Conservation (phyloP, 768 basidiomycete genomes). For the button mushroom (Agaricus bisporus) region DNA sequence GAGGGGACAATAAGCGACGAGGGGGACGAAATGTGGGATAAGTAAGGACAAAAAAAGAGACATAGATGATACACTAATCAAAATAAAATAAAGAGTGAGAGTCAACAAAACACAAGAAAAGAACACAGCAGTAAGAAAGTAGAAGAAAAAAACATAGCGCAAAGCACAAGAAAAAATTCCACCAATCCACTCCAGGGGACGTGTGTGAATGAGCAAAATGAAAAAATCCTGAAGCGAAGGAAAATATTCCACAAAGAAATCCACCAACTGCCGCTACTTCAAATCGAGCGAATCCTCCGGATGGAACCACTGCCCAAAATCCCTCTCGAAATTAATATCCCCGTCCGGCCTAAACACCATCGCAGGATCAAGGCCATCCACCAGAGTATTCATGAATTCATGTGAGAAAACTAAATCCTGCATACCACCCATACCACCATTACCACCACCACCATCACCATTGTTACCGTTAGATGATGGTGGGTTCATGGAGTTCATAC, state of each 20-base stretch:
- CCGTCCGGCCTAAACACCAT: slow-evolving; percentile 29
- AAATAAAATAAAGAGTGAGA: slow-evolving; percentile 12
- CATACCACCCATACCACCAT: slow-evolving; percentile 8
- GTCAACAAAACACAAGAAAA: not conserved
- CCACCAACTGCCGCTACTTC: slow-evolving; percentile 18
- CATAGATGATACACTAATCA: slow-evolving; percentile 10
- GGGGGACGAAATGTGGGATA: not conserved
- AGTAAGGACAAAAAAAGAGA: not conserved
- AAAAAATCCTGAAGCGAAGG: not conserved
- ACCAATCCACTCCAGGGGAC: slow-evolving; percentile 9
- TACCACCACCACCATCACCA: not conserved
- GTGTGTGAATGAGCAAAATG: slow-evolving; percentile 1
- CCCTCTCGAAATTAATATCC: slow-evolving; percentile 62
- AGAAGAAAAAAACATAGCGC: not conserved
- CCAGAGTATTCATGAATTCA: slow-evolving; percentile 13
- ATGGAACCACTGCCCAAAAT: slow-evolving; percentile 69
- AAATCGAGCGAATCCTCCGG: slow-evolving; percentile 40
- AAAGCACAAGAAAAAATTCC: slow-evolving; percentile 3
- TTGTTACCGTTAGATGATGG: not conserved
- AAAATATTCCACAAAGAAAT: not conserved
- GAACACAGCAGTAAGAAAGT: slow-evolving; percentile 7
- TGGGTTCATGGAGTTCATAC: slow-evolving; percentile 8
- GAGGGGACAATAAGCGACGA: not conserved
- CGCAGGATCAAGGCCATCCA: slow-evolving; percentile 24
- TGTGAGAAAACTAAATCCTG: slow-evolving; percentile 7